phyloP scores from a whole-genome alignment of 2,329 filamentous ascomycete species.

The Stemphylium beticola region DNA sequence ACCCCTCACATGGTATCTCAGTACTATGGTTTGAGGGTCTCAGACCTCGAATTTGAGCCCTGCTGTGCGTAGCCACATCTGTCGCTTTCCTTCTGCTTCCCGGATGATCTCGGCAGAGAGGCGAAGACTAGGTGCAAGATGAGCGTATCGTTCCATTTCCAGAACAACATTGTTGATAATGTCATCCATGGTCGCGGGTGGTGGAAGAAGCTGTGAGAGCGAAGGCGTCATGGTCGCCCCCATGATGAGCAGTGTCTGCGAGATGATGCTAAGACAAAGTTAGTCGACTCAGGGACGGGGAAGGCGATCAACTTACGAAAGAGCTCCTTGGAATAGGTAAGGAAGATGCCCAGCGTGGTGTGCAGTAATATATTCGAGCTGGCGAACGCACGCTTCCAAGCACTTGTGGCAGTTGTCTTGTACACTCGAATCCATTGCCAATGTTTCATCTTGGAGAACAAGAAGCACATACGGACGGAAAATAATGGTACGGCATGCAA shows the following conservation, averaged over 20 bases:
- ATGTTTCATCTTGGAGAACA: constrained; percentile 77
- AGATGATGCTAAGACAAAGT: constrained; percentile 69
- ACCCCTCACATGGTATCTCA: background rate
- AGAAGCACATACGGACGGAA: constrained; percentile 83
- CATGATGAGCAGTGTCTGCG: constrained; percentile 82
- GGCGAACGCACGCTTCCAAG: constrained; percentile 78
- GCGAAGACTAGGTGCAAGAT: constrained; percentile 76
- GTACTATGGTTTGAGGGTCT: constrained; percentile 6
- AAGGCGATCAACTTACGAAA: constrained; percentile 53
- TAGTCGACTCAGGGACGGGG: constrained; percentile 4
- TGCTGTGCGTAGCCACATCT: constrained; percentile 60
- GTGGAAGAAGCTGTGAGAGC: constrained; percentile 69
- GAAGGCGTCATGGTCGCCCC: constrained; percentile 81
- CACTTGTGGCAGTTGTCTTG: constrained; percentile 82
- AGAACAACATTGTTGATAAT: constrained; percentile 79
- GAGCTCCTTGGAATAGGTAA: constrained; percentile 83
- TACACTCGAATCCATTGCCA: constrained; percentile 73
- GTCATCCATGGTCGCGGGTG: constrained; percentile 66
- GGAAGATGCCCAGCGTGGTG: constrained; percentile 85
- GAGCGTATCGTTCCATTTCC: constrained; percentile 76
- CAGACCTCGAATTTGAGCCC: constrained; percentile 49
- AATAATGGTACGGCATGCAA: constrained; percentile 85
- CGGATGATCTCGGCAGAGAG: constrained; percentile 81
- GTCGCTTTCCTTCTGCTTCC: constrained; percentile 74
- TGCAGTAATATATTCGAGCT: constrained; percentile 78